Base-by-base conservation (phyloP, 768 basidiomycete genomes). In the Boletus reticulatus region DNA sequence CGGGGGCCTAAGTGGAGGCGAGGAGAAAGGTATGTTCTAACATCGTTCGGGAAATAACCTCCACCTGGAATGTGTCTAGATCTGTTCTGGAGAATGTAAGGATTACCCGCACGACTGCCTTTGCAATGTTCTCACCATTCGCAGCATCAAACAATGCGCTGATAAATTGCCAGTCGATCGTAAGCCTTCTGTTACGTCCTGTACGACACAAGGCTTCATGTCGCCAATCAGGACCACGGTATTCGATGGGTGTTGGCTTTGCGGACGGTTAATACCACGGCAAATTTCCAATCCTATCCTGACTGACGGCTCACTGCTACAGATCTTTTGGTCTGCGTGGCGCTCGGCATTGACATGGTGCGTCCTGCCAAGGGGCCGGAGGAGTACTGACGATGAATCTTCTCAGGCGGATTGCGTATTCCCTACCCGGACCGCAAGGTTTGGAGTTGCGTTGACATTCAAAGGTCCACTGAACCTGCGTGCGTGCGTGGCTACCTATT, bases 261-360 rank as follows among this genome's bases (percentile, higher is more conserved):
- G 92, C 92, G 29, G 93, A 95, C 83, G 91, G 90, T 90, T 57
- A 37, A 58, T 63, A 42, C 50, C 41, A 34, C 43, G 37, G 19
- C 17, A 39, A n/a, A 39, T 46, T 47, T 45, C 37, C 9, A 19
- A 43, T 53, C 7, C 34, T 14, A 29, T 34, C 31, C 43, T 47
- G 44, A 32, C 38, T 48, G 19, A 48, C 24, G n/a, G 14, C 5
- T 27, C 48, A 13, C 20, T 5, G 29, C 16, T 24, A 39, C 57
- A 91, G 93, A 96, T 75, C 78, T 96, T 14, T 75, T 96, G 39
- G 92, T 95, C 14, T 94, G 94, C 63, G 86, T 93, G 20, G 93
- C 93, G 6, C 76, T 96, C n/a, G 93, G 93, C 14, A 81, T 95
- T 31, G 93, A 96, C 65, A 95, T 96, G 92, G 92, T 89, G 58